A percentile compares a stretch with the other conserved stretches of the same genome.
Conservation (phyloP, 2,329 filamentous ascomycete genomes). For the Curvularia sp. region DNA sequence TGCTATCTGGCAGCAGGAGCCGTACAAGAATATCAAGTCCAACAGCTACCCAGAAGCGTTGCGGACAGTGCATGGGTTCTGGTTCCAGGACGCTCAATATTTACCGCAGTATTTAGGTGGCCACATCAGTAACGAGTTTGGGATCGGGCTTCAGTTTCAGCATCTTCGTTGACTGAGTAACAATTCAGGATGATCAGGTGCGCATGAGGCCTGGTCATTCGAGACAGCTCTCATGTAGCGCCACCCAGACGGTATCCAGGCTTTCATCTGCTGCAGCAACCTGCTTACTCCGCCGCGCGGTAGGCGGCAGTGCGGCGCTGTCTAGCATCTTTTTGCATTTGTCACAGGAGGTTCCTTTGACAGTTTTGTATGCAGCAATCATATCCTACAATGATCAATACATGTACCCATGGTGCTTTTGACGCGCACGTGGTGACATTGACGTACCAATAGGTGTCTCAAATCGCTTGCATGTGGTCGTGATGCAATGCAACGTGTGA, state of each 20-base stretch:
- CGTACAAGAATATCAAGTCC: slow-evolving; percentile 22
- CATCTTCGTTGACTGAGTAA: neutral
- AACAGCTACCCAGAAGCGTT: slow-evolving; percentile 36
- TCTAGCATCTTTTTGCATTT: slow-evolving; percentile 47
- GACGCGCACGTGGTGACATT: neutral
- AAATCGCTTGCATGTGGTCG: slow-evolving; percentile 44
- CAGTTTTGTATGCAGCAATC: slow-evolving; percentile 50
- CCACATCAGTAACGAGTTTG: slow-evolving; percentile 7
- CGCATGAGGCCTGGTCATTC: slow-evolving; percentile 2
- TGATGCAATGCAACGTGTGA: slow-evolving; percentile 47
- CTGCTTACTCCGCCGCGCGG: slow-evolving; percentile 44
- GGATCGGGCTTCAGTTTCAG: neutral
- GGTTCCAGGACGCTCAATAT: slow-evolving; percentile 34
- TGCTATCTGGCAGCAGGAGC: slow-evolving; percentile 39
- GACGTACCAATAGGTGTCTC: slow-evolving; percentile 45
- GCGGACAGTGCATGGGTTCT: slow-evolving; percentile 36
- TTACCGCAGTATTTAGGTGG: slow-evolving; percentile 17
- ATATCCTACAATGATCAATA: slow-evolving; percentile 44
- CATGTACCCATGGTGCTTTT: neutral
- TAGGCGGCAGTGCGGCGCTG: slow-evolving; percentile 30
- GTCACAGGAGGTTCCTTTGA: slow-evolving; percentile 40
- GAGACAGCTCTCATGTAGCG: slow-evolving; percentile 49
- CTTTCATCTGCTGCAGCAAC: slow-evolving; percentile 25
- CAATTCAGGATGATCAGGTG: neutral
- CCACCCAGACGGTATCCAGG: slow-evolving; percentile 41